Base-by-base conservation (phyloP, 2,329 filamentous ascomycete genomes). In the Colletotrichum acutatum region DNA sequence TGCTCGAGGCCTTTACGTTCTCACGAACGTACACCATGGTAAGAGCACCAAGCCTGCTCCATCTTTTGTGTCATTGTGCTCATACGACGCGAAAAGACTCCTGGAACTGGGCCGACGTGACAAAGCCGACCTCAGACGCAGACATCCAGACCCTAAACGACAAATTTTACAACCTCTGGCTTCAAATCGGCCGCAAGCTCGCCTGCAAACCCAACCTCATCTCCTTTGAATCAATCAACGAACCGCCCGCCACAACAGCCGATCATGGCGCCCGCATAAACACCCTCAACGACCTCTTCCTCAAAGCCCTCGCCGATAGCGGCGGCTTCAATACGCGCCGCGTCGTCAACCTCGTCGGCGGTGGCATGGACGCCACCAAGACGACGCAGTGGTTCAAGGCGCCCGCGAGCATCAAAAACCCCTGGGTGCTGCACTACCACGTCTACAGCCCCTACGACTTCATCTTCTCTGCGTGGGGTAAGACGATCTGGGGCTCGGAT, bases 361-460 rank as follows among this genome's bases (percentile, higher is more conserved):
- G 84, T 2, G 82, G 83, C 7, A 68, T 74, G 71, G 88, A 90
- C 76, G 83, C 83, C 16, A 76, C 82, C 14, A 88, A 90, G 78
- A 90, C 89, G 2, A 84, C 82, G 1, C 79, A 88, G 72, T 90
- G 85, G 84, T 91, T 91, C 76, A 79, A 85, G 71, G 80, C 80
- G 11, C 87, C 87, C 0, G 78, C 79, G 1, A 84, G 85, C 34
- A 87, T 86, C 53, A 84, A 84, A 14, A 89, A 90, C 70, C 89
- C 89, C 0, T 91, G 88, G 84, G 89, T 86, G 0, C 83, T 91
- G 34, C 89, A 91, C 77, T 90, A 89, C 77, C 90, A 91, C 76
- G 91, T 90, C 79, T 91, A 91, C 80, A 86, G 84, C 9, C 88
- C 88, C 12, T 90, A 87, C 79, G 85, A 86, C 73, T 85, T 86